Evolutionary conservation across 495 filamentous ascomycete genomes (phyloP), one percentile per base, ranked within the genome.

Genomic region (Penicillium argentinense): DNA sequence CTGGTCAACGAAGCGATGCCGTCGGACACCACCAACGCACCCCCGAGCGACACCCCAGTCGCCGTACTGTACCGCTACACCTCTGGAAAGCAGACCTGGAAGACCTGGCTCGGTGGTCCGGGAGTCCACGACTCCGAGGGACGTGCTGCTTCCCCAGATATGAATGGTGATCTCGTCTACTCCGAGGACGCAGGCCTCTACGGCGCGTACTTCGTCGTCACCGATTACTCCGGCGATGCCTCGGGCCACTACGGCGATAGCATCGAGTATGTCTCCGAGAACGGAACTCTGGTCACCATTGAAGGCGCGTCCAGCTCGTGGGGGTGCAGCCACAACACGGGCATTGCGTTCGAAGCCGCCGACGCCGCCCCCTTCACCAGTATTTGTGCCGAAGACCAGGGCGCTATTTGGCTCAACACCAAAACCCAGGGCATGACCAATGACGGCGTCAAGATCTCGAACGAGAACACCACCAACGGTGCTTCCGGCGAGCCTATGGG

Each of bases 301-400:
- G 18, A 47, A 5, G 74, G 71, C 3, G 74, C 77, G 4, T 63
- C 68, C 6, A 76, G 73, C 55, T 51, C 66, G 16, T 80, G 75
- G 71, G 76, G 77, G n/a, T 81, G 77, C 58, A 75, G 69, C 44
- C 75, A 81, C 62, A 81, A 81, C 54, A 80, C 77, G 1, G 77
- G 78, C 29, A 81, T 81, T 40, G 76, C 75, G 2, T 72, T 80
- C 41, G 77, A 79, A 47, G 73, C 68, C 23, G 74, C 77, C 8
- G 71, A 74, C 32, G 65, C 62, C 1, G 54, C 74, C 13, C 77
- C 76, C 0, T 77, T 72, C 44, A 75, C 74, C 26, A 74, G 73
- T 53, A 69, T 80, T 44, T 79, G 74, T 37, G 71, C 77, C 6
- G 78, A 78, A 45, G 78, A 78, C 58, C 76, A 79, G 45, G 78